Evolutionary conservation across 441 rosid genomes (phyloP).

Genomic region (Raphanus hybrid): DNA sequence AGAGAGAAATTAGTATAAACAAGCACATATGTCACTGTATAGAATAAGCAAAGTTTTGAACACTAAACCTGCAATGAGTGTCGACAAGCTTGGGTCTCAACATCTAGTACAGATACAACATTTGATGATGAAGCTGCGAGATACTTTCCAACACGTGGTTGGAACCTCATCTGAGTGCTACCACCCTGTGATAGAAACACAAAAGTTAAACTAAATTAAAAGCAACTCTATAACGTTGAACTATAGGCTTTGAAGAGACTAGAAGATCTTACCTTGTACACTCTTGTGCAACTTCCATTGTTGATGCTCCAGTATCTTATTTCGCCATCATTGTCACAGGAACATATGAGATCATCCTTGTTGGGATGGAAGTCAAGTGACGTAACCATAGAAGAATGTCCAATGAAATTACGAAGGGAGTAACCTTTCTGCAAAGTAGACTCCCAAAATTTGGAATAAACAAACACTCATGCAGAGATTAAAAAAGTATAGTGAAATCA

Average conservation of each 20-base stretch:
- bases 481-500: background rate
- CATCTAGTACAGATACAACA: conserved; percentile 81
- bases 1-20: conserved; percentile 3
- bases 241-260: conserved; percentile 5
- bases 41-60: background rate
- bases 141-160: conserved; percentile 80
- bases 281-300: conserved; percentile 76
- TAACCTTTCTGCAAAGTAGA: conserved; percentile 70
- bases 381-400: conserved; percentile 76
- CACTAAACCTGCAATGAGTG: conserved; percentile 76
- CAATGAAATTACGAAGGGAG: conserved; percentile 77
- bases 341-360: conserved; percentile 88
- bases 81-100: conserved; percentile 77
- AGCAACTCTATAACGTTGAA: background rate
- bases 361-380: conserved; percentile 95
- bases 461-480: conserved; percentile 12
- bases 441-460: background rate
- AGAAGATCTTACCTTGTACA: conserved; percentile 67
- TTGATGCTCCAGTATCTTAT: conserved; percentile 94
- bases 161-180: conserved; percentile 85
- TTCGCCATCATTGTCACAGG: conserved; percentile 86
- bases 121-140: conserved; percentile 89
- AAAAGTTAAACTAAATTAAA: conserved; percentile 11
- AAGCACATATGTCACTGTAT: background rate
- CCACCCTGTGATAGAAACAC: conserved; percentile 66